Percentiles rank a stretch among this genome's conserved stretches.
These are phyloP conservation scores for Sisymbrium altissimum DNA, from an alignment of 345 rosid genomes.

Conservation along the genomic window DNA sequence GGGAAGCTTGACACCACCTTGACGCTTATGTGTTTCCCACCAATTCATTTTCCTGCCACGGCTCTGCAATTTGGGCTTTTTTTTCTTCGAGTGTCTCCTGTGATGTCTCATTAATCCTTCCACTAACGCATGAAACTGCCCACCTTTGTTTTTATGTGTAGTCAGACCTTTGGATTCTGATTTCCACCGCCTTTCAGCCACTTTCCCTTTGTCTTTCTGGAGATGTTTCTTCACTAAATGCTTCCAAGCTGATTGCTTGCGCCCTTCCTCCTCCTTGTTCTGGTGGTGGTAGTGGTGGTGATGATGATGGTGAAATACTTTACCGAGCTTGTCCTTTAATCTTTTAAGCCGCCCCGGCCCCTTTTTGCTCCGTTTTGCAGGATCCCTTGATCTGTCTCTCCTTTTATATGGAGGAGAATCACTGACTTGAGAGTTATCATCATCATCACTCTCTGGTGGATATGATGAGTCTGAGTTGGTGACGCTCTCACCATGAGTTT, in stretches of 20 bases:
- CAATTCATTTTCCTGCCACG: slow-evolving; percentile 31
- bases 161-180: slow-evolving; percentile 24
- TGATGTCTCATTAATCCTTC: slow-evolving; percentile 55
- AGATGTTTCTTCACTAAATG: slow-evolving; percentile 32
- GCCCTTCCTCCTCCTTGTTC: neutral
- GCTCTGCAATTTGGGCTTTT: slow-evolving; percentile 23
- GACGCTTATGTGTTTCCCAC: slow-evolving; percentile 44
- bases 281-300: slow-evolving; percentile 56
- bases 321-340: slow-evolving; percentile 57
- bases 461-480: slow-evolving; percentile 26
- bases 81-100: slow-evolving; percentile 40
- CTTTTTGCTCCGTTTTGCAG: slow-evolving; percentile 15
- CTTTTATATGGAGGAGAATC: slow-evolving; percentile 17
- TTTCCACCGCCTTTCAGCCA: slow-evolving; percentile 14
- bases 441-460: slow-evolving; percentile 12
- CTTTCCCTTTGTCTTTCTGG: slow-evolving; percentile 20
- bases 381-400: slow-evolving; percentile 9
- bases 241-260: slow-evolving; percentile 41
- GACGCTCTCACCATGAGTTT: slow-evolving; percentile 27
- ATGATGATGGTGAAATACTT: slow-evolving; percentile 67
- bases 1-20: slow-evolving; percentile 38
- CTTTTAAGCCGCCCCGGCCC: slow-evolving; percentile 44
- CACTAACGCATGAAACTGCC: slow-evolving; percentile 47
- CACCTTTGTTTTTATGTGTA: slow-evolving; percentile 35
- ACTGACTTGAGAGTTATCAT: neutral